These are phyloP conservation scores for Effrenium voratum DNA, from an alignment of 73 alveolate species.

Conservation along the genomic window DNA sequence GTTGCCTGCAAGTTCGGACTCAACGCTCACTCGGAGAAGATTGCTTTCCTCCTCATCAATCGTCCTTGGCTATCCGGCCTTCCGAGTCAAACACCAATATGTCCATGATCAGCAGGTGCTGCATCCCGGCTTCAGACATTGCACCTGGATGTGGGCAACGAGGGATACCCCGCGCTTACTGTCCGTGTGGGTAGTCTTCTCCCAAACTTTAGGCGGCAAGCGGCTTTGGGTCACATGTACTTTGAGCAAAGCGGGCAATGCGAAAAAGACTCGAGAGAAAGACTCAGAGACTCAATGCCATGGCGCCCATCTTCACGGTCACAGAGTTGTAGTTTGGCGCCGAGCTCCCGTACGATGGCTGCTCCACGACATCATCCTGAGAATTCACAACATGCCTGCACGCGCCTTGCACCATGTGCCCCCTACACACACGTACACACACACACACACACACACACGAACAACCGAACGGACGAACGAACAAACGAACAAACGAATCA, in stretches of 20 bases:
- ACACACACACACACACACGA: neutral
- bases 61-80: no score
- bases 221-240: no score
- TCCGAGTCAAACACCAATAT: neutral
- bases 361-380: neutral
- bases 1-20: neutral
- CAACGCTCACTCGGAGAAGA: no score
- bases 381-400: neutral
- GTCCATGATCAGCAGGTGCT: neutral
- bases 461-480: neutral
- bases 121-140: neutral
- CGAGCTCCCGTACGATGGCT: neutral
- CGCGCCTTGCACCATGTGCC: neutral
- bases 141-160: neutral
- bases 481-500: neutral
- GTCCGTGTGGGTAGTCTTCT: no score
- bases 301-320: conserved; percentile 22
- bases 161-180: no score
- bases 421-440: neutral
- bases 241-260: no score
- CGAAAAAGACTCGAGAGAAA: no score
- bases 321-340: conserved; percentile 22
- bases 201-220: no score
- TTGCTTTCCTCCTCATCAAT: no score
- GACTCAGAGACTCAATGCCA: no score